A percentile compares a stretch with the other conserved stretches of the same genome.
Evolutionary conservation across 129 eudicot species (phyloP).

Genomic region (sunflower (Helianthus annuus)): HanXRQr2.0-SUNRISE NC_035436.2:166818647-166819146

Average conservation of each 20-base stretch:
- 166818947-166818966: neutral
- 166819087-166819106: too few relatives aligned
- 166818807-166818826: slow-evolving; percentile 15
- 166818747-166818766: slow-evolving; percentile 15
- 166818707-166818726: slow-evolving; percentile 11
- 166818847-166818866: slow-evolving; percentile 21
- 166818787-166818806: slow-evolving; percentile 18
- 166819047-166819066: neutral
- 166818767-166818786: slow-evolving; percentile 37
- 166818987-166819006: neutral
- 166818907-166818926: slow-evolving; percentile 22
- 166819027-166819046: neutral
- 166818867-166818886: slow-evolving; percentile 35
- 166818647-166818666: slow-evolving; percentile 33
- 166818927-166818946: slow-evolving; percentile 23
- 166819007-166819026: neutral
- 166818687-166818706: slow-evolving; percentile 15
- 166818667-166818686: slow-evolving; percentile 41
- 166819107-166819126: too few relatives aligned
- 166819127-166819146: too few relatives aligned
- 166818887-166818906: slow-evolving; percentile 21
- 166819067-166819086: too few relatives aligned
- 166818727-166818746: slow-evolving; percentile 22
- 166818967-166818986: neutral
- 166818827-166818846: slow-evolving; percentile 25